Evolutionary conservation across 177 flowering plant genomes (phyloP), one percentile per base, ranked within the genome.

Genomic region (Tripterygium wilfordii): DNA sequence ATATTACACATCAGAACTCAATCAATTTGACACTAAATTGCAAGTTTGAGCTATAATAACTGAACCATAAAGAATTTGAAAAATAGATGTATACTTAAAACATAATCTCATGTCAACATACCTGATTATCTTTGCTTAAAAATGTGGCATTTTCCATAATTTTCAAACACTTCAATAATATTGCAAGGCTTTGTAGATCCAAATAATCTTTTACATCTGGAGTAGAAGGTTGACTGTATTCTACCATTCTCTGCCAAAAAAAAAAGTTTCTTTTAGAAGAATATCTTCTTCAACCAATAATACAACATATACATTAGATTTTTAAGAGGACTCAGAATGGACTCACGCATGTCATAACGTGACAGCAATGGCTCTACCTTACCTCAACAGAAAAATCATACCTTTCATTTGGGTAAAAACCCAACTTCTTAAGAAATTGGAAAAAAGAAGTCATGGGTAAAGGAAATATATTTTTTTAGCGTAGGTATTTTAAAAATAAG

Each of bases 111-210:
- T 53, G 27, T 17, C 5, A 35, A 10, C 35, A 40, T 70, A 89
- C 99, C 97, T 92, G 99, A 68, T 89, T 92, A 31, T 86, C 91
- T 48, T 72, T 79, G 51, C 97, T 92, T 12, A 86, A 76, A 61
- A 89, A 89, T 19, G 97, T 79, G 28, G 99, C 94, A 65, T 92
- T 92, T 70, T 89, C 99, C 95, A 89, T 89, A 30, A 92, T 81
- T 62, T 83, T 92, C 73, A 92, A 69, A 60, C 90, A 84, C 69
- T 89, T 92, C 43, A 83, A 60, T 24, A 92, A 86, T 41, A 84
- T 56, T 39, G 56, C 63, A 22, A 78, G 50, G 54, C 78, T 68
- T 60, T 77, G 64, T 56, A 64, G 42, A 49, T 64, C 61, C 14
- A 10, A 45, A 25, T 62, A 64, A 61, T 66, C 69, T 67, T 72